These are phyloP conservation scores for Trametes gibbosa DNA, from an alignment of 768 basidiomycete species.

Conservation along the genomic window DNA sequence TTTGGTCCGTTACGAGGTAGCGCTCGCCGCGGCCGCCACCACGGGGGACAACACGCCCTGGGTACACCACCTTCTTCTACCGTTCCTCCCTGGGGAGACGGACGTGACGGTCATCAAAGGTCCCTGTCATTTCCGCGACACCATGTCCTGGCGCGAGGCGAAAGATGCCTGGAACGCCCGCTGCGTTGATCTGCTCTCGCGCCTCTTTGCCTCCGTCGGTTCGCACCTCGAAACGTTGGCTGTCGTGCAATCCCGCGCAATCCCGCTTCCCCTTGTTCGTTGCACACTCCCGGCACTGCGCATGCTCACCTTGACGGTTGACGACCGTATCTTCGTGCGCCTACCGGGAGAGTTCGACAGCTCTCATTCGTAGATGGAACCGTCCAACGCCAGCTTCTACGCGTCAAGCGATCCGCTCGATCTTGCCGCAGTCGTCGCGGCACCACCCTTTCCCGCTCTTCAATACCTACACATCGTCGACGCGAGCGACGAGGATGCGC, in stretches of 20 bases:
- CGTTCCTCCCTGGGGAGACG: constrained; percentile 7
- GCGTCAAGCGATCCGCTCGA: background rate
- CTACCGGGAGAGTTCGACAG: background rate
- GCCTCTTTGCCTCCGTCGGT: constrained; percentile 1
- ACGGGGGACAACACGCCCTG: background rate
- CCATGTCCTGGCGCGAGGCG: background rate
- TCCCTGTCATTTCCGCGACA: background rate
- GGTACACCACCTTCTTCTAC: constrained; percentile 7
- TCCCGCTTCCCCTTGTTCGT: constrained; percentile 5
- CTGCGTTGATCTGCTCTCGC: background rate
- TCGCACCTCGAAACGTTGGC: constrained; percentile 3
- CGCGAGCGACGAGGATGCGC: background rate
- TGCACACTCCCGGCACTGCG: constrained; percentile 1
- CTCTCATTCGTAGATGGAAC: background rate
- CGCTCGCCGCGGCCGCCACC: background rate
- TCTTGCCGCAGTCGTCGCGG: background rate
- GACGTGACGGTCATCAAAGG: constrained; percentile 6
- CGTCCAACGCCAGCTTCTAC: background rate
- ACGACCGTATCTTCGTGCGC: constrained; percentile 7
- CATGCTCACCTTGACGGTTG: background rate
- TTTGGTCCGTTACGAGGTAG: background rate
- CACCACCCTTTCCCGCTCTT: constrained; percentile 4
- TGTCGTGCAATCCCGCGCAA: background rate
- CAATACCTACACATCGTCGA: constrained; percentile 5
- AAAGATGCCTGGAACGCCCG: constrained; percentile 3